These are phyloP conservation scores for Coemansia sp. DNA, from an alignment of 192 early-diverging fungal species.

Conservation along the genomic window DNA sequence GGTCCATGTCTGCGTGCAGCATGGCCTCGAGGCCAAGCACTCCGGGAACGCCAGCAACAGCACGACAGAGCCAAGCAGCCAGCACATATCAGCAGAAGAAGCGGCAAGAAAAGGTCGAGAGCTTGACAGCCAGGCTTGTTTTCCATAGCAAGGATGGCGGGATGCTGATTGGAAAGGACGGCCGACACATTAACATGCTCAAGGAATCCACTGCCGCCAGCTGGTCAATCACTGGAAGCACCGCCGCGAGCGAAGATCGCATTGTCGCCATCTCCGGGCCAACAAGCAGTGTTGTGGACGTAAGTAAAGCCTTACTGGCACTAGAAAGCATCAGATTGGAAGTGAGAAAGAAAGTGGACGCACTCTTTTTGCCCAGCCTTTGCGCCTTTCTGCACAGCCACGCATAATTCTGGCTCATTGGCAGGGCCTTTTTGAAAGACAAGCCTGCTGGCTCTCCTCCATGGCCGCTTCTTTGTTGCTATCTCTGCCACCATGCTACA, in stretches of 20 bases:
- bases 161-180: slow-evolving; percentile 49
- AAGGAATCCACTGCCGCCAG: slow-evolving; percentile 31
- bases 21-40: background rate
- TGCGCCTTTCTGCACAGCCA: no score
- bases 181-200: slow-evolving; percentile 50
- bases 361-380: no score
- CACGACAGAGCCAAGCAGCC: background rate
- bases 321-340: background rate
- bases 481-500: background rate
- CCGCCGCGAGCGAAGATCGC: slow-evolving; percentile 28
- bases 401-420: no score
- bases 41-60: background rate
- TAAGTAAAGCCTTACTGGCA: slow-evolving; percentile 18
- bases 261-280: slow-evolving; percentile 38
- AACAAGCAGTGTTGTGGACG: slow-evolving; percentile 17
- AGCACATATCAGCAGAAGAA: background rate
- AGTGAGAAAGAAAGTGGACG: background rate
- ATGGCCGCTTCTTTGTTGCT: background rate
- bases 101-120: background rate
- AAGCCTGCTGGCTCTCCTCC: background rate
- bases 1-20: background rate
- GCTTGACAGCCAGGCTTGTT: slow-evolving; percentile 24
- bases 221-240: slow-evolving; percentile 37
- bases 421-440: no score
- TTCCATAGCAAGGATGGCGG: slow-evolving; percentile 47